A percentile compares a stretch with the other conserved stretches of the same genome.
Evolutionary conservation across 2,329 filamentous ascomycete species (phyloP).

Genomic region (Phialemonium atrogriseum): DNA sequence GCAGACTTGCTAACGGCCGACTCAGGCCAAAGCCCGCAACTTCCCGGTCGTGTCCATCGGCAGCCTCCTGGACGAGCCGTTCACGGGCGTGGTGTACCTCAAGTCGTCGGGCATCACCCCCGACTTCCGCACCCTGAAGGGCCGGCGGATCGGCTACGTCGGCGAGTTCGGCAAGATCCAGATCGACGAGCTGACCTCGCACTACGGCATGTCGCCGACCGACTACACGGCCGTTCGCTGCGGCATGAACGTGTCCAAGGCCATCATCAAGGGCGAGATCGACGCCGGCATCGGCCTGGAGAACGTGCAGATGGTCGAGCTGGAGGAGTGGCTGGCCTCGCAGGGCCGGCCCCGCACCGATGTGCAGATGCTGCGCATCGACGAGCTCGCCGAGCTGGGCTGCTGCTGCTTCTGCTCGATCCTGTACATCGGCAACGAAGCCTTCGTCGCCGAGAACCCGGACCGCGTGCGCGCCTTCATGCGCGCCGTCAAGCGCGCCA

Average conservation of each 20-base stretch:
- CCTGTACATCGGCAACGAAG: conserved; percentile 71
- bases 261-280: conserved; percentile 64
- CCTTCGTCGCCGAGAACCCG: conserved; percentile 57
- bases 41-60: conserved; percentile 68
- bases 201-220: conserved; percentile 64
- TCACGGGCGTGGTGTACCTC: conserved; percentile 71
- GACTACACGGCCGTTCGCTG: conserved; percentile 73
- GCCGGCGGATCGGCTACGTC: conserved; percentile 71
- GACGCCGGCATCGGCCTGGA: conserved; percentile 67
- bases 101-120: conserved; percentile 65
- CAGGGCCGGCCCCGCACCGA: conserved; percentile 57
- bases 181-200: conserved; percentile 70
- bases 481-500: conserved; percentile 65
- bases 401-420: conserved; percentile 83
- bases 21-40: conserved; percentile 63
- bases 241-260: conserved; percentile 74
- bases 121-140: conserved; percentile 67
- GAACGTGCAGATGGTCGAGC: conserved; percentile 77
- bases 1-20: conserved; percentile 3
- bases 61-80: conserved; percentile 70
- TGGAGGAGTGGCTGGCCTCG: conserved; percentile 63
- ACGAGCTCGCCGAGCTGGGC: conserved; percentile 69
- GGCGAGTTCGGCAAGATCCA: conserved; percentile 79
- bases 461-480: conserved; percentile 61
- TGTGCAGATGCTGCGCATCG: conserved; percentile 74